phyloP scores from a whole-genome alignment of 352 stramenopile species.

The Phytophthora uliginosa region DNA sequence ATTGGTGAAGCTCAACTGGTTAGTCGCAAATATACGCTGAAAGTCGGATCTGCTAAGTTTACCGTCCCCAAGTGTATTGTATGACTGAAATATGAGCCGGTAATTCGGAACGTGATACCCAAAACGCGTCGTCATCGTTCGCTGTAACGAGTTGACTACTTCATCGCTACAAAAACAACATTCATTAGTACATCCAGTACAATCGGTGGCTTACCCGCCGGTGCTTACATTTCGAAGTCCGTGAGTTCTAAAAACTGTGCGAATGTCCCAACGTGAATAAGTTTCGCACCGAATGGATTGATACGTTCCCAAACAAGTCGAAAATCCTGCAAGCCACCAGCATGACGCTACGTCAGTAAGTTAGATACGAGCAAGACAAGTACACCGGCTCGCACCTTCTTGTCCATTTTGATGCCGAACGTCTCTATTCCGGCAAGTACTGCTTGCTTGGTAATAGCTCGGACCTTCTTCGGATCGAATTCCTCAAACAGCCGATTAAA shows the following conservation, averaged over 20 bases:
- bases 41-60: slow-evolving; percentile 78
- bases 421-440: slow-evolving; percentile 61
- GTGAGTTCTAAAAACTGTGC: slow-evolving; percentile 79
- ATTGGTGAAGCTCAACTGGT: slow-evolving; percentile 80
- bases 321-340: slow-evolving; percentile 52
- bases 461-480: slow-evolving; percentile 79
- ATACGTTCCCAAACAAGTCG: slow-evolving; percentile 76
- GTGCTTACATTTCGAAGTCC: slow-evolving; percentile 78
- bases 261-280: slow-evolving; percentile 67
- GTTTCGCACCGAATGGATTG: slow-evolving; percentile 65
- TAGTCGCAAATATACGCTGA: slow-evolving; percentile 71
- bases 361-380: not conserved
- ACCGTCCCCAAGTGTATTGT: slow-evolving; percentile 77
- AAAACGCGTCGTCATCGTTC: slow-evolving; percentile 74
- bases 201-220: not conserved
- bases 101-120: slow-evolving; percentile 78
- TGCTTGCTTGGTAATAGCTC: slow-evolving; percentile 57
- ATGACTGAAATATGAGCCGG: slow-evolving; percentile 79
- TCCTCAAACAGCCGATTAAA: slow-evolving; percentile 81
- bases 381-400: slow-evolving; percentile 54
- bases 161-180: slow-evolving; percentile 55
- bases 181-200: not conserved
- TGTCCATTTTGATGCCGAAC: slow-evolving; percentile 82
- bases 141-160: slow-evolving; percentile 67
- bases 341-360: not conserved